Evolutionary conservation across 139 green algal genomes (phyloP).

Genomic region (Chlamydomonas eustigma): DNA sequence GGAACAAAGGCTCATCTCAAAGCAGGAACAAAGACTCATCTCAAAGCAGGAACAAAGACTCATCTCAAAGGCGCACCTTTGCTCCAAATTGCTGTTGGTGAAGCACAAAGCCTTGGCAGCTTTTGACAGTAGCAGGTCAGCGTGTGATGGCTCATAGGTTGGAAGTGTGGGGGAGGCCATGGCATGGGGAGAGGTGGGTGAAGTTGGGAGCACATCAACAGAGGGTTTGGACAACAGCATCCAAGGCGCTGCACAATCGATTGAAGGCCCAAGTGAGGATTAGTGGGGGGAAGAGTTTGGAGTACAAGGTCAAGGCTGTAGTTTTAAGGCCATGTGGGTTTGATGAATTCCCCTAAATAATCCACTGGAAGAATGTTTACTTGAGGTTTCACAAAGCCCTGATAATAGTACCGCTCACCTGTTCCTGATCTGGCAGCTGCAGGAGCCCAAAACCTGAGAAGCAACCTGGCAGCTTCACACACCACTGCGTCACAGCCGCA

Average conservation of each 20-base stretch:
- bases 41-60: too few species aligned
- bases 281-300: background rate
- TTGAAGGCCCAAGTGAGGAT: too few species aligned
- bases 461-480: conserved; percentile 65
- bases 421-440: conserved; percentile 39
- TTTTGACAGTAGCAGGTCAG: conserved; percentile 39
- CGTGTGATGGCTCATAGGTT: conserved; percentile 11
- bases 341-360: too few species aligned
- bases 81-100: conserved; percentile 7
- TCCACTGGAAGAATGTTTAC: too few species aligned
- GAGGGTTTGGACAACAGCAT: background rate
- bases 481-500: conserved; percentile 61
- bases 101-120: conserved; percentile 62
- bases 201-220: background rate
- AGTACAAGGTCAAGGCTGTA: background rate
- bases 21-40: too few species aligned
- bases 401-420: too few species aligned
- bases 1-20: too few species aligned
- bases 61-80: too few species aligned
- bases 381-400: too few species aligned
- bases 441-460: conserved; percentile 69
- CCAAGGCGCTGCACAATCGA: background rate
- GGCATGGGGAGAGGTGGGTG: background rate
- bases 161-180: conserved; percentile 4
- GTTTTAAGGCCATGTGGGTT: too few species aligned